Percentiles rank a stretch among this genome's conserved stretches.
These are phyloP conservation scores for Arthroderma sp. DNA, from an alignment of 2,329 filamentous ascomycete genomes.

Conservation along the genomic window DNA sequence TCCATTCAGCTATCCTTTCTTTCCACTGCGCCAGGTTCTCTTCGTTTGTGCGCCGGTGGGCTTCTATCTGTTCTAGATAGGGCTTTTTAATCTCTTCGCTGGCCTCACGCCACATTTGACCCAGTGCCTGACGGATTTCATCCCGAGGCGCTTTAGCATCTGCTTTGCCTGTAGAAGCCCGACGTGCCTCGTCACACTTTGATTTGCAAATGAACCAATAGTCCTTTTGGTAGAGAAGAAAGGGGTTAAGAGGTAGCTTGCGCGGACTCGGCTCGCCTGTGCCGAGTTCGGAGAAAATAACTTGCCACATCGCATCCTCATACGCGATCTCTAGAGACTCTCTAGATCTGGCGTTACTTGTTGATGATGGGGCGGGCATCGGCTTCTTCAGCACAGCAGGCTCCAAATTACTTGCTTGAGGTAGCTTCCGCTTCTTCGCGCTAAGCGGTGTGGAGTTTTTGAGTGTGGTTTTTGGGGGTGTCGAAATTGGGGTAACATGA, in stretches of 20 bases:
- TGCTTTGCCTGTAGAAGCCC: conserved; percentile 49
- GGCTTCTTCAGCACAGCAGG: neutral
- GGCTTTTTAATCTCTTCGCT: conserved; percentile 57
- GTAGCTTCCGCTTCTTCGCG: conserved; percentile 17
- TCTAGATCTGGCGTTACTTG: conserved; percentile 4
- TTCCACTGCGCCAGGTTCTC: conserved; percentile 60
- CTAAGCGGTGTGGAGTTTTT: conserved; percentile 9
- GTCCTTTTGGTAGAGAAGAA: conserved; percentile 76
- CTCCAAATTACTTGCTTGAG: neutral
- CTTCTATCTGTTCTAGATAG: conserved; percentile 60
- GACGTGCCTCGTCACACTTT: conserved; percentile 57
- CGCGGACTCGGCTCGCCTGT: conserved; percentile 57
- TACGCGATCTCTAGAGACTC: conserved; percentile 35
- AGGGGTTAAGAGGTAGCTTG: conserved; percentile 69
- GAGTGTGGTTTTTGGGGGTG: conserved; percentile 12
- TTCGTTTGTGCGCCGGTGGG: conserved; percentile 56
- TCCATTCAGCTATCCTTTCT: conserved; percentile 43
- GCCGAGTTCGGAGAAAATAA: conserved; percentile 53
- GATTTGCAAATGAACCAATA: conserved; percentile 49
- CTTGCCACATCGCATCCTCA: conserved; percentile 43
- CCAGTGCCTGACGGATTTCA: conserved; percentile 73
- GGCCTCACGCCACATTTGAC: conserved; percentile 81
- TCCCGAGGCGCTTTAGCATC: conserved; percentile 53
- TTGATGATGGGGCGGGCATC: neutral
- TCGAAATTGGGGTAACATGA: conserved; percentile 17